Evolutionary conservation across 2,329 filamentous ascomycete genomes (phyloP).

Genomic region (Alternaria longipes): DNA sequence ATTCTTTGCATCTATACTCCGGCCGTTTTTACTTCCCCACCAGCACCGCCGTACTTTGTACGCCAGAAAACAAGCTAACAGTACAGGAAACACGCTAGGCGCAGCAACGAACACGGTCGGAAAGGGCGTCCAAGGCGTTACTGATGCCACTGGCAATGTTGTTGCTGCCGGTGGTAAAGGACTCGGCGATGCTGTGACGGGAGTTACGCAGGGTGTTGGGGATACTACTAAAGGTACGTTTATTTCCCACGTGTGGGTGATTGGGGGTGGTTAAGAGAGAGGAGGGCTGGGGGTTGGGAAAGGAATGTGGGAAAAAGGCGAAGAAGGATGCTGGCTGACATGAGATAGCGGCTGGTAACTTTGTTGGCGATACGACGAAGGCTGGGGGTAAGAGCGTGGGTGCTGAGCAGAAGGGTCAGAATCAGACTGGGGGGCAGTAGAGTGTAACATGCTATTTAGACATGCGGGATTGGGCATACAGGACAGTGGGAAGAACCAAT

Average conservation of each 20-base stretch:
- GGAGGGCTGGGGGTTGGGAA: not conserved
- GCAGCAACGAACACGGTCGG: slow-evolving; percentile 46
- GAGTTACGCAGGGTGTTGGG: slow-evolving; percentile 44
- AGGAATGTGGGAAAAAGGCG: not conserved
- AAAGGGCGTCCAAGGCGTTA: slow-evolving; percentile 44
- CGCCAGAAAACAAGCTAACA: not conserved
- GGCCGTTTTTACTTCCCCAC: not conserved
- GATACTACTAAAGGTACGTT: slow-evolving; percentile 47
- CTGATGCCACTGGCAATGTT: slow-evolving; percentile 43
- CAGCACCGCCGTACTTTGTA: not conserved
- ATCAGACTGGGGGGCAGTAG: not conserved
- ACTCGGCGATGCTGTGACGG: slow-evolving; percentile 47
- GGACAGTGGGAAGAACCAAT: no score
- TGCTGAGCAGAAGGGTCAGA: slow-evolving; percentile 2
- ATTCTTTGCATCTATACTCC: not conserved
- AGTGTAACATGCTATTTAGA: rapidly evolving
- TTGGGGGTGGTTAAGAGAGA: no score
- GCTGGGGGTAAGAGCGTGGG: slow-evolving; percentile 36
- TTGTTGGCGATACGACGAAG: slow-evolving; percentile 42
- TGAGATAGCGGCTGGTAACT: slow-evolving; percentile 37
- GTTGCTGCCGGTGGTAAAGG: slow-evolving; percentile 47
- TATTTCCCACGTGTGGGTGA: no score
- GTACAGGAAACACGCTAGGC: slow-evolving; percentile 46
- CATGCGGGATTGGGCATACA: no score
- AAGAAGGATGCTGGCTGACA: slow-evolving; percentile 13